A percentile compares a stretch with the other conserved stretches of the same genome.
phyloP scores from a whole-genome alignment of 805 yeast species.

The Candida methanosorbosa region DNA sequence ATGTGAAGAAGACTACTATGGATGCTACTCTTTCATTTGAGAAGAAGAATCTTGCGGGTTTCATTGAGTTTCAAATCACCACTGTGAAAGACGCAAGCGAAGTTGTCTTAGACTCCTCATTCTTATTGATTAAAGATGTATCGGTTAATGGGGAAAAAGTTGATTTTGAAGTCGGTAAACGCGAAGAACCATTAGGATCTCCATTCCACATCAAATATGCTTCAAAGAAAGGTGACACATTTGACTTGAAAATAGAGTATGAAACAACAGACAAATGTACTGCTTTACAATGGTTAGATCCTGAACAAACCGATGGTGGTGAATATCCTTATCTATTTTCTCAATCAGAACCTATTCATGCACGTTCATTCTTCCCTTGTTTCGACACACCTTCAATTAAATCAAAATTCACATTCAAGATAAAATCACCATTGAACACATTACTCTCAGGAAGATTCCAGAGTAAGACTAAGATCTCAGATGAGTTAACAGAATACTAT shows the following conservation, averaged over 20 bases:
- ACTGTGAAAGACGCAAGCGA: constrained; percentile 20
- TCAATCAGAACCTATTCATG: constrained; percentile 88
- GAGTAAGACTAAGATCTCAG: constrained; percentile 22
- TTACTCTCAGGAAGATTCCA: constrained; percentile 55
- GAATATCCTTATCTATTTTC: constrained; percentile 69
- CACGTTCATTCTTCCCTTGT: constrained; percentile 79
- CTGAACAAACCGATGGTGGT: constrained; percentile 65
- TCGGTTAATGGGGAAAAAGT: constrained; percentile 31
- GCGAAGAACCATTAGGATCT: constrained; percentile 53
- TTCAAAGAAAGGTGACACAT: constrained; percentile 3
- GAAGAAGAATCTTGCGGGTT: constrained; percentile 42
- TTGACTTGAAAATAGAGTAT: constrained; percentile 38
- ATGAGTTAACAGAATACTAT: constrained; percentile 25
- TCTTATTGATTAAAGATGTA: constrained; percentile 37
- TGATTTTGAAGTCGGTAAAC: constrained; percentile 26
- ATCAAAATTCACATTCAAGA: constrained; percentile 48
- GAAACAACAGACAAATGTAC: constrained; percentile 70
- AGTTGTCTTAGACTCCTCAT: constrained; percentile 65
- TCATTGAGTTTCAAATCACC: constrained; percentile 38
- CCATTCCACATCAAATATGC: constrained; percentile 31
- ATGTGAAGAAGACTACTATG: constrained; percentile 42
- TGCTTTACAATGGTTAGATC: constrained; percentile 79
- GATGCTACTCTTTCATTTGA: constrained; percentile 49
- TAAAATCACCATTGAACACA: constrained; percentile 57
- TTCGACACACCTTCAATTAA: constrained; percentile 88